Evolutionary conservation across 129 eudicot species (phyloP).

Genomic region (Pseudognaphalium luteoalbum): DNA sequence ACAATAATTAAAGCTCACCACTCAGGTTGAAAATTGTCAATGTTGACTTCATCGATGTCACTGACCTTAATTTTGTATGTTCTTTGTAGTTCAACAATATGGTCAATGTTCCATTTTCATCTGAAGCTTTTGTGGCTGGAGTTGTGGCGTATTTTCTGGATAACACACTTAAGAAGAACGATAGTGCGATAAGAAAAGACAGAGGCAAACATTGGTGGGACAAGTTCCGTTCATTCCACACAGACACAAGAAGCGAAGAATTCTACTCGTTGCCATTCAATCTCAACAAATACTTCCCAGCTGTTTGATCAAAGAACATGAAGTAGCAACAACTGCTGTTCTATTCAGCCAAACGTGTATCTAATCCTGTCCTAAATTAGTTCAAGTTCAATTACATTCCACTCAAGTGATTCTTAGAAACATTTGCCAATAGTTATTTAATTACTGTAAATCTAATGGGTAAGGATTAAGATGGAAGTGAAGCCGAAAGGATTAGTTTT

Average conservation of each 20-base stretch:
- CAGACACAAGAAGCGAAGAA: slow-evolving; percentile 66
- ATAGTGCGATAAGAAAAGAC: slow-evolving; percentile 56
- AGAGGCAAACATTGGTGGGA: slow-evolving; percentile 83
- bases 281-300: slow-evolving; percentile 78
- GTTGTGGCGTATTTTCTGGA: slow-evolving; percentile 62
- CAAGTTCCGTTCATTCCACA: slow-evolving; percentile 61
- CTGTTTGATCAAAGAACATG: slow-evolving; percentile 41
- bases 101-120: slow-evolving; percentile 63
- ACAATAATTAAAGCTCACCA: not conserved
- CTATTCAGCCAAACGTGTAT: slow-evolving; percentile 30
- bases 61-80: not conserved
- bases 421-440: slow-evolving; percentile 18
- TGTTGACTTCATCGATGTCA: slow-evolving; percentile 5
- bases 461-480: slow-evolving; percentile 20
- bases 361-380: slow-evolving; percentile 34
- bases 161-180: slow-evolving; percentile 58
- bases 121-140: slow-evolving; percentile 74
- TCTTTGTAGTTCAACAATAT: slow-evolving; percentile 63
- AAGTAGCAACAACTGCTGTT: slow-evolving; percentile 19
- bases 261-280: slow-evolving; percentile 68
- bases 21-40: not conserved
- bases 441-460: slow-evolving; percentile 29
- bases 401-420: slow-evolving; percentile 26
- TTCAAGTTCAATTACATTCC: slow-evolving; percentile 16
- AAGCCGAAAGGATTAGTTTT: slow-evolving; percentile 31